Evolutionary conservation across 495 filamentous ascomycete species (phyloP), one percentile per base, ranked within the genome.

Genomic region (Schizothecium vesticola): DNA sequence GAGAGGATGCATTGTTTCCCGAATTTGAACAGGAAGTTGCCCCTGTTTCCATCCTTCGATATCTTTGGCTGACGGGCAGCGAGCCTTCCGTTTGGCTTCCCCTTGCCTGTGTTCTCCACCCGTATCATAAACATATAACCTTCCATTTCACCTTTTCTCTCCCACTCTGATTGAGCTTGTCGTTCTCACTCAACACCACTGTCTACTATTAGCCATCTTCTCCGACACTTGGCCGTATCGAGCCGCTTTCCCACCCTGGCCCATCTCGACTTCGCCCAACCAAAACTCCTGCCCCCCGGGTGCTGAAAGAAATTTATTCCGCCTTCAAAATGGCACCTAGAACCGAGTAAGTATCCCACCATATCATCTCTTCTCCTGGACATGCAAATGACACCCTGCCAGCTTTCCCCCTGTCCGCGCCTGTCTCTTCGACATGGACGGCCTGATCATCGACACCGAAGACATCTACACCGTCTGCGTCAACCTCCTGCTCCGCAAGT

Each of bases 371-470:
- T 9, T 66, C 24, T 59, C 21, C 23, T 26, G 16, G 23, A 61
- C 31, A 59, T 29, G 71, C 21, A 36, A 24, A 25, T 36, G 21
- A 56, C 25, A 19, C 11, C 25, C 36, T n/a, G n/a, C 33, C 67
- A 91, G 89, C 69, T 85, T 89, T 73, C 92, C 92, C 25, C 89
- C 89, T 59, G 86, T 98, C 66, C 87, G 92, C 66, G 95, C 95
- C 67, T 97, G 93, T 80, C 89, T 99, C 67, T 99, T 99, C 76
- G 95, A 99, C 84, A 97, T 99, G 93, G 95, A 99, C 76, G 95
- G 95, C 57, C 89, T 99, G 28, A 85, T 99, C 22, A 89, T 99
- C 70, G 89, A 98, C 79, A 92, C 92, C 19, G 95, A 99, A 76
- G 96, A 99, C 77, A 85, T 90, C 67, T 98, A 98, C 82, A 95